Evolutionary conservation across 2,329 filamentous ascomycete species (phyloP).

Genomic region (Chaetomium sp.): DNA sequence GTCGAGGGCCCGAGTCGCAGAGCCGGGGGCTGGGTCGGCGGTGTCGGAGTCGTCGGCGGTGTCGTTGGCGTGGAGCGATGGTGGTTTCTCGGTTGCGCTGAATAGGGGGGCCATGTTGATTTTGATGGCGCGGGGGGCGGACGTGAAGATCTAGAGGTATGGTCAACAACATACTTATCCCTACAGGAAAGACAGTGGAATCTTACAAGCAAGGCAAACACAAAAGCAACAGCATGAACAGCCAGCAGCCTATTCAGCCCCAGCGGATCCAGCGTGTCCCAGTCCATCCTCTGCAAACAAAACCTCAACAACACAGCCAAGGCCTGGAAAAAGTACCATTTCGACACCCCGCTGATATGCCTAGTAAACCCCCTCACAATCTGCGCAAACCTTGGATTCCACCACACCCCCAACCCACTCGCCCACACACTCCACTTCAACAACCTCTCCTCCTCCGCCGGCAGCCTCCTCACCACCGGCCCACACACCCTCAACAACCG

Average conservation of each 20-base stretch:
- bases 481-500: slow-evolving; percentile 9
- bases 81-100: slow-evolving; percentile 22
- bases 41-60: slow-evolving; percentile 11
- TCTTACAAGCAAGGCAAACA: slow-evolving; percentile 50
- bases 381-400: slow-evolving; percentile 62
- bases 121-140: slow-evolving; percentile 41
- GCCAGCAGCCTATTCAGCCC: slow-evolving; percentile 38
- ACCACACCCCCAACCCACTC: slow-evolving; percentile 52
- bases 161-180: slow-evolving; percentile 25
- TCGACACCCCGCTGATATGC: slow-evolving; percentile 53
- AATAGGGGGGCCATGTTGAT: slow-evolving; percentile 55
- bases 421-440: slow-evolving; percentile 43
- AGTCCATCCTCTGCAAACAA: slow-evolving; percentile 39
- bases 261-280: slow-evolving; percentile 34
- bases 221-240: slow-evolving; percentile 49
- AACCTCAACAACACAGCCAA: slow-evolving; percentile 51
- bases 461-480: slow-evolving; percentile 34
- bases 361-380: slow-evolving; percentile 53
- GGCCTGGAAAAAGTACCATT: slow-evolving; percentile 61
- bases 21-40: not conserved
- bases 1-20: slow-evolving; percentile 13
- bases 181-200: no score
- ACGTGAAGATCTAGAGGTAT: slow-evolving; percentile 36
- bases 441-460: slow-evolving; percentile 34
- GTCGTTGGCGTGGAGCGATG: slow-evolving; percentile 15